Percentiles rank a stretch among this genome's conserved stretches.
These are phyloP conservation scores for Tuber calosporum DNA, from an alignment of 495 filamentous ascomycete species.

Conservation along the genomic window DNA sequence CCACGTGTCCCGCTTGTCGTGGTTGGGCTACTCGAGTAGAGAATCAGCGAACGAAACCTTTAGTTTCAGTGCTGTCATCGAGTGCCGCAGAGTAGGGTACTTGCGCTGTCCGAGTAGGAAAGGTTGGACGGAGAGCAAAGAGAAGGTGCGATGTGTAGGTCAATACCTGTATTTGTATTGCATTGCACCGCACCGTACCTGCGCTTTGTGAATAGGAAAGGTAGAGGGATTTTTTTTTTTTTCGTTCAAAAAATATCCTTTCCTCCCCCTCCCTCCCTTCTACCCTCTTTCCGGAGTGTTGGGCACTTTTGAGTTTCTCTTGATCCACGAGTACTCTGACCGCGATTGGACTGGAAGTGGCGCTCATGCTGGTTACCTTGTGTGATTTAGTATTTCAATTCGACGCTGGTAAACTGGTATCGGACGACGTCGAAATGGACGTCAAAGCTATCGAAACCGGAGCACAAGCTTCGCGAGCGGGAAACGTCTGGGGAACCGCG, in stretches of 20 bases:
- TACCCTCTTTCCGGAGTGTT: background rate
- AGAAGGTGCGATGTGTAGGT: background rate
- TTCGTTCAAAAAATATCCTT: background rate
- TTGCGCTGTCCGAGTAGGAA: background rate
- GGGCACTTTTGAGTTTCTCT: background rate
- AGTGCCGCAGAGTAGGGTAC: background rate
- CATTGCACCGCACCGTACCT: background rate
- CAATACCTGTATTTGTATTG: background rate
- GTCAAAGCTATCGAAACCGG: background rate
- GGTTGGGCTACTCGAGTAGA: background rate
- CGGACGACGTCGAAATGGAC: background rate
- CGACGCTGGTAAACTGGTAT: background rate
- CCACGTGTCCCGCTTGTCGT: constrained; percentile 1
- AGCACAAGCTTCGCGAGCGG: background rate
- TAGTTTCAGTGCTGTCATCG: background rate
- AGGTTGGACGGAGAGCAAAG: background rate
- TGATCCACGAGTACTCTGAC: background rate
- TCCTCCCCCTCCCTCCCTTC: background rate
- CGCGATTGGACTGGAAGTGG: background rate
- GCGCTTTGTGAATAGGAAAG: background rate
- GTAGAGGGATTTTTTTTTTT: background rate
- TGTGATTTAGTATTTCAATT: background rate
- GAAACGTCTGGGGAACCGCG: background rate
- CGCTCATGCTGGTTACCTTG: constrained; percentile 2
- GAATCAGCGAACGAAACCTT: background rate